phyloP scores from a whole-genome alignment of 169 alveolate genomes.

The Cryptosporidium parvum region DNA sequence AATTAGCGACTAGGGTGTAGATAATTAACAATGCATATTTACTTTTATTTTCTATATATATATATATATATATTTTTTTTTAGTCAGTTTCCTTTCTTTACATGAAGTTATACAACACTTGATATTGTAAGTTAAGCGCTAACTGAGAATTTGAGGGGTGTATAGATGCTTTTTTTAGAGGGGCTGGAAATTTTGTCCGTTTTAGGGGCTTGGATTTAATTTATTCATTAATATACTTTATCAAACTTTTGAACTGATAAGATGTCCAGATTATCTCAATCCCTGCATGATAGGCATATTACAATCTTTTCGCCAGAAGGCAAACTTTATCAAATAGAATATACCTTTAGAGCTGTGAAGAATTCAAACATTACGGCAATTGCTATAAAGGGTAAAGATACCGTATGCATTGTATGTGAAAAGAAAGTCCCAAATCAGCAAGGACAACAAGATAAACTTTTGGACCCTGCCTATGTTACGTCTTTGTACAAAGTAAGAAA shows the following conservation, averaged over 20 bases:
- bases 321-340: constrained; percentile 96
- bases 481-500: constrained; percentile 85
- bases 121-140: neutral
- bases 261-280: constrained; percentile 89
- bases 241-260: constrained; percentile 39
- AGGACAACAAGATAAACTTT: constrained; percentile 88
- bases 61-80: too few species aligned
- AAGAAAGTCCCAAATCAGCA: constrained; percentile 92
- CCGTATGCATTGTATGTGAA: constrained; percentile 94
- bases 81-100: neutral
- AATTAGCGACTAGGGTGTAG: constrained; percentile 34
- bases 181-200: constrained; percentile 4
- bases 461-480: constrained; percentile 87
- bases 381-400: constrained; percentile 96
- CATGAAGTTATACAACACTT: neutral
- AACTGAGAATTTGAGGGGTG: constrained; percentile 21
- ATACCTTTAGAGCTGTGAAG: constrained; percentile 98
- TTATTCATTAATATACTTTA: neutral
- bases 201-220: neutral
- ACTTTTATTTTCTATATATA: neutral
- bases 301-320: constrained; percentile 99
- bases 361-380: constrained; percentile 94
- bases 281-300: constrained; percentile 92
- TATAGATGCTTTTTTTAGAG: constrained; percentile 17
- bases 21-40: neutral